phyloP scores from a whole-genome alignment of 768 basidiomycete species.

The Dictyophora rubrovolvata region DNA sequence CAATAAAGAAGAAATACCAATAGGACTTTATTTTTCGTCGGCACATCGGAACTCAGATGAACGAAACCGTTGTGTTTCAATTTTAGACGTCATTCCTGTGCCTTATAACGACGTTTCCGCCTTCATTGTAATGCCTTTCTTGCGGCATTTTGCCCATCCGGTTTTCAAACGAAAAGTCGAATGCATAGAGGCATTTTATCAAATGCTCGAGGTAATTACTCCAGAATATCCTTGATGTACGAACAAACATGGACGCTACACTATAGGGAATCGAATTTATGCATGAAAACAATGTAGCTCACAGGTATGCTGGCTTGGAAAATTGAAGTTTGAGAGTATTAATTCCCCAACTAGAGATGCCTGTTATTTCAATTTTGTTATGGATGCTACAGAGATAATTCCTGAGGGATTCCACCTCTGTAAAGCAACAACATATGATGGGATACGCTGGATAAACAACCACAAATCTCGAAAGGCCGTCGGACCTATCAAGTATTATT shows the following conservation, averaged over 20 bases:
- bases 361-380: no score
- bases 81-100: constrained; percentile 11
- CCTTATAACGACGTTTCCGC: constrained; percentile 5
- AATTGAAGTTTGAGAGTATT: no score
- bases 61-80: constrained; percentile 12
- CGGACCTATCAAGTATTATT: constrained; percentile 16
- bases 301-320: neutral
- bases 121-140: constrained; percentile 13
- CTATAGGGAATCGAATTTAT: neutral
- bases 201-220: constrained; percentile 13
- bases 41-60: constrained; percentile 9
- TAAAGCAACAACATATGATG: no score
- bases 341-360: no score
- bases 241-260: no score
- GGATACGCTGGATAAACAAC: no score
- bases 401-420: no score
- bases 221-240: no score
- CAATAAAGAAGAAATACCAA: constrained; percentile 1
- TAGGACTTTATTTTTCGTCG: constrained; percentile 6
- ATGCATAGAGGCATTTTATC: constrained; percentile 10
- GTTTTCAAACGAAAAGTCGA: constrained; percentile 12
- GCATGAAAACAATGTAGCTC: constrained; percentile 1
- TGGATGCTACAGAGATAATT: no score
- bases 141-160: constrained; percentile 4
- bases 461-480: neutral